Base-by-base conservation (phyloP, 1,284 basidiomycete genomes). In the Sanghuangporus sanghuang region DNA sequence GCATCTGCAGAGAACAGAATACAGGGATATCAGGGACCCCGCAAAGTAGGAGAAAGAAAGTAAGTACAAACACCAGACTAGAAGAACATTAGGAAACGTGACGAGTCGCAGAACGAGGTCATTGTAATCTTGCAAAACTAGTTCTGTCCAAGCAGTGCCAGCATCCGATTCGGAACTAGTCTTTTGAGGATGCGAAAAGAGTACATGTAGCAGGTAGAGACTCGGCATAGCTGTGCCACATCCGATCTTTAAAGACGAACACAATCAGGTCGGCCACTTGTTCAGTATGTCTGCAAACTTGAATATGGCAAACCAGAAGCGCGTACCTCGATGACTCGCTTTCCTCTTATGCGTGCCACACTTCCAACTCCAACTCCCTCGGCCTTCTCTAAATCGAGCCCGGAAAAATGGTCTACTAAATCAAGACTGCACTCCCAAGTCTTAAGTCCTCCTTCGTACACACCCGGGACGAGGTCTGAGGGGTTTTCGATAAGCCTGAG, bases 341-440 rank as follows among this genome's bases (percentile, higher is more conserved):
- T 76, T 68, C 61, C 79, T 67, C 35, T 73, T 66, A 69, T 78
- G 75, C 62, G 40, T 16, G 6, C 69, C 75, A 53, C 61, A 89
- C 90, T 81, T 93, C 91, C 5, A 93, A 69, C 1, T 90, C 54
- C 53, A 32, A 73, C 70, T 39, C 27, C 27, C 27, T 32, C 27
- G 27, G 4, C 27, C 5, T 32, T 32, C 6, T 46, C 44, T n/a
- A 18, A n/a, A 9, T 16, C 8, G 44, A n/a, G 16, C 6, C 44
- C 16, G 11, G 61, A 52, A 16, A 71, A 75, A 68, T 83, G 85
- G 50, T 79, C 80, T 0, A 90, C 92, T 0, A 99, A 80, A 74
- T 98, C 96, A 14, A 96, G 75, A 42, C 93, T 92, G 67, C 95
- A 97, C 74, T 99, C 96, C 96, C 96, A 99, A 2, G 95, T 98